Conservation (phyloP, 2,329 filamentous ascomycete species). For the Penicillium sp. region DNA sequence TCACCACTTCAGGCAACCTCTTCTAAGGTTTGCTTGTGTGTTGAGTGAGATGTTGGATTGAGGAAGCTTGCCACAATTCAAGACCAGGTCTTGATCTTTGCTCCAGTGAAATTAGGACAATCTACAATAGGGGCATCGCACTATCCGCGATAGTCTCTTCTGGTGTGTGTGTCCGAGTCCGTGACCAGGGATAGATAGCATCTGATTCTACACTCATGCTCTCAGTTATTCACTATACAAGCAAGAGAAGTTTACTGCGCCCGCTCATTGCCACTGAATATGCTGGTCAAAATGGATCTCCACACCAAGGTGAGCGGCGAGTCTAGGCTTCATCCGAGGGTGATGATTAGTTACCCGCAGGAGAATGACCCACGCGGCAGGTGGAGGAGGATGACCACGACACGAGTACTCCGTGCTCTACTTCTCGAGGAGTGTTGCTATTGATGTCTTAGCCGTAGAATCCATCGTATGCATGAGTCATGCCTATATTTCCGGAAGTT, state of each 20-base stretch:
- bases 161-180: not conserved
- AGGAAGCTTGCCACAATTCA: not conserved
- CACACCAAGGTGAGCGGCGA: not conserved
- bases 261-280: not conserved
- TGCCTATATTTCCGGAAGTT: not conserved
- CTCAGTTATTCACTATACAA: not conserved
- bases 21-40: not conserved
- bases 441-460: not conserved
- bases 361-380: not conserved
- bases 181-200: no score
- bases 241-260: no score
- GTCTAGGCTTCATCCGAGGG: not conserved
- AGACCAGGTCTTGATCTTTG: no score
- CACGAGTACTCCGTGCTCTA: not conserved
- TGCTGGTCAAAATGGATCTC: slow-evolving; percentile 3
- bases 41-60: no score
- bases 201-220: not conserved
- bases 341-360: not conserved
- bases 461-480: not conserved
- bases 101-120: not conserved
- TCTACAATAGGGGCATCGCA: not conserved
- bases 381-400: not conserved
- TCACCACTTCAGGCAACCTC: not conserved
- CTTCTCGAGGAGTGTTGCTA: not conserved
- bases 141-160: not conserved